phyloP scores from a whole-genome alignment of 176 grass and related monocot genomes.

The Paspalum vaginatum region DNA sequence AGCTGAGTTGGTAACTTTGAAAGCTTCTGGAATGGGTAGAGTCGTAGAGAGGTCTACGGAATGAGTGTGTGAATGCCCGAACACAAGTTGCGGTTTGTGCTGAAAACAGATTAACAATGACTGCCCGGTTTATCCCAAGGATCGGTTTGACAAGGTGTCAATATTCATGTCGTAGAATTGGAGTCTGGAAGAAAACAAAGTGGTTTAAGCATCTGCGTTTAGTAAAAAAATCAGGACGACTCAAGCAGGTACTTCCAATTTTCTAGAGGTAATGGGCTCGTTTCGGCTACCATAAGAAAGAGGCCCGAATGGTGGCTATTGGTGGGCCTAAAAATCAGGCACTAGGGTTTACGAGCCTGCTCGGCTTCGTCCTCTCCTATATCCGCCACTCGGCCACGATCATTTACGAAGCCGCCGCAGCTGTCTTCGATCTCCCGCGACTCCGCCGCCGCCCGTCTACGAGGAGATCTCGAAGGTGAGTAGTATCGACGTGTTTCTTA shows the following conservation, averaged over 20 bases:
- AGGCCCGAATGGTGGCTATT: background rate
- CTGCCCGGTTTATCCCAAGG: no score
- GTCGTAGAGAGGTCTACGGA: background rate
- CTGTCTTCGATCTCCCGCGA: background rate
- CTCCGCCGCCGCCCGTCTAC: background rate
- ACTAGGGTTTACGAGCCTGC: conserved; percentile 39
- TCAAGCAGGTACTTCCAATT: no score
- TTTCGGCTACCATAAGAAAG: background rate
- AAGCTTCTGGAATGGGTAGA: background rate
- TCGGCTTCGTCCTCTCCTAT: background rate
- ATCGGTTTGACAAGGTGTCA: no score
- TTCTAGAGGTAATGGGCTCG: background rate
- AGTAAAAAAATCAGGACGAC: no score
- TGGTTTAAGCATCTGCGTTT: no score
- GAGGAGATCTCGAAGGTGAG: conserved; percentile 36
- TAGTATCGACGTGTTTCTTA: background rate
- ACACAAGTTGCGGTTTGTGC: no score
- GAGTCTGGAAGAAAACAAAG: no score
- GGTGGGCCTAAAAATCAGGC: background rate
- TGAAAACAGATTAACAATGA: no score
- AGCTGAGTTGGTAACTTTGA: background rate
- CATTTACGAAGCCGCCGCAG: background rate
- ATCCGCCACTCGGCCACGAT: background rate
- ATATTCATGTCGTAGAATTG: no score
- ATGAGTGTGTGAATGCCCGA: no score